phyloP scores from a whole-genome alignment of 2,329 filamentous ascomycete genomes.

The Penicillium brevicompactum region DNA sequence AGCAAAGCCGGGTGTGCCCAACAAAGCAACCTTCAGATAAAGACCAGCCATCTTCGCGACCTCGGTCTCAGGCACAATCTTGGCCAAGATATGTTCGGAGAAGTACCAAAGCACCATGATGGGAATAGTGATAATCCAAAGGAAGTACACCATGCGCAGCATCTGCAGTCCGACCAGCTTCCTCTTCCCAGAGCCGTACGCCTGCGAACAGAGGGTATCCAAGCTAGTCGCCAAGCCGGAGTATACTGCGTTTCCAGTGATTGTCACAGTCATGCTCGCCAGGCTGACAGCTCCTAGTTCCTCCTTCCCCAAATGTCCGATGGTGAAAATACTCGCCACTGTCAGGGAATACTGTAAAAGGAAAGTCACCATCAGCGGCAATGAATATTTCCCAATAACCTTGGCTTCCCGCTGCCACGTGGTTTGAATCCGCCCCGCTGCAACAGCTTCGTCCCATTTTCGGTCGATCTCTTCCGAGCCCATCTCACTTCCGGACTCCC shows the following conservation, averaged over 20 bases:
- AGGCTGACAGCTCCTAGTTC: conserved; percentile 69
- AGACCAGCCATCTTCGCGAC: conserved; percentile 71
- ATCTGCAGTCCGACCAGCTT: conserved; percentile 83
- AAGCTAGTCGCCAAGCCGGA: conserved; percentile 86
- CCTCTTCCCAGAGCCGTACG: conserved; percentile 87
- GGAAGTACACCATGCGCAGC: conserved; percentile 78
- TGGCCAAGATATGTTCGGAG: conserved; percentile 65
- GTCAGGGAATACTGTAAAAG: conserved; percentile 81
- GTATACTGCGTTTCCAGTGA: conserved; percentile 75
- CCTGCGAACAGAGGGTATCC: conserved; percentile 91
- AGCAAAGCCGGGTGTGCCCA: conserved; percentile 75
- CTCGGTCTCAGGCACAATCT: conserved; percentile 70
- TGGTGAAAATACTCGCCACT: conserved; percentile 77
- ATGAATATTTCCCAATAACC: conserved; percentile 72
- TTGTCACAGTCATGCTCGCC: conserved; percentile 77
- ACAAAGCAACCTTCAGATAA: conserved; percentile 70
- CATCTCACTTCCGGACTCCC: conserved; percentile 49
- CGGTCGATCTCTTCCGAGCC: conserved; percentile 63
- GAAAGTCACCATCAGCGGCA: conserved; percentile 73
- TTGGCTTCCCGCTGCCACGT: conserved; percentile 90
- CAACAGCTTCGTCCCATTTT: conserved; percentile 84
- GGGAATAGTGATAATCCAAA: conserved; percentile 71
- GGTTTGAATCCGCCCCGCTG: conserved; percentile 77
- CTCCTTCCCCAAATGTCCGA: conserved; percentile 72
- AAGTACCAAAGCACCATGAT: conserved; percentile 72